Conservation (phyloP, 495 filamentous ascomycete genomes). For the Usnea hakonensis region DNA sequence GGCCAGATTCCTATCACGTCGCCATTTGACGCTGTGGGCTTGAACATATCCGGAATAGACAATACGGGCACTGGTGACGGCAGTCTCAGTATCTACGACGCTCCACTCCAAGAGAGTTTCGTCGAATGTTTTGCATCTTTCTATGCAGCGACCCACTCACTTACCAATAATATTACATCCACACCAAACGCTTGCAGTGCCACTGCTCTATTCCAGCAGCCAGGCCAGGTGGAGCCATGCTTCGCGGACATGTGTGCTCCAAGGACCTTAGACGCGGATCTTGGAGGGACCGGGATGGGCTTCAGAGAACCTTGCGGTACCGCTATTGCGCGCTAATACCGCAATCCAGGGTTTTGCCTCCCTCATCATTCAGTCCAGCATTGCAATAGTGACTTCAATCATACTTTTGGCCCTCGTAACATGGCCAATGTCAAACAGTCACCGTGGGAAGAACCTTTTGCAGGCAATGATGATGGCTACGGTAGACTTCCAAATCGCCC, state of each 20-base stretch:
- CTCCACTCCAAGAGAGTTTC: not conserved
- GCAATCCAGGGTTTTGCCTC: not conserved
- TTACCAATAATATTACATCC: not conserved
- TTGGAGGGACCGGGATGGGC: constrained; percentile 9
- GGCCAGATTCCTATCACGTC: not conserved
- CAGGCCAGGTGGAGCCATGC: not conserved
- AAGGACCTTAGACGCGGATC: constrained; percentile 1
- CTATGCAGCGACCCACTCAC: not conserved
- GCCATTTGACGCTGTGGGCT: not conserved
- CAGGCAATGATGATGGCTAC: not conserved
- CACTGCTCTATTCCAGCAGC: not conserved
- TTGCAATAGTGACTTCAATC: not conserved
- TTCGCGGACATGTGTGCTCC: constrained; percentile 1
- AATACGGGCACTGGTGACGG: not conserved
- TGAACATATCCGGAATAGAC: not conserved
- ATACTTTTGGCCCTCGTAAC: not conserved
- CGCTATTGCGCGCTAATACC: not conserved
- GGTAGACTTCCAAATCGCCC: constrained; percentile 11
- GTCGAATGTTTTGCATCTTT: not conserved
- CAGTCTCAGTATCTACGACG: no score
- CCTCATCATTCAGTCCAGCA: not conserved
- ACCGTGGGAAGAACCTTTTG: not conserved
- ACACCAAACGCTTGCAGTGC: not conserved
- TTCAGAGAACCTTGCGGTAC: not conserved
- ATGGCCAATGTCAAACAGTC: not conserved